These are phyloP conservation scores for Apiospora marii DNA, from an alignment of 2,329 filamentous ascomycete genomes.

Conservation along the genomic window DNA sequence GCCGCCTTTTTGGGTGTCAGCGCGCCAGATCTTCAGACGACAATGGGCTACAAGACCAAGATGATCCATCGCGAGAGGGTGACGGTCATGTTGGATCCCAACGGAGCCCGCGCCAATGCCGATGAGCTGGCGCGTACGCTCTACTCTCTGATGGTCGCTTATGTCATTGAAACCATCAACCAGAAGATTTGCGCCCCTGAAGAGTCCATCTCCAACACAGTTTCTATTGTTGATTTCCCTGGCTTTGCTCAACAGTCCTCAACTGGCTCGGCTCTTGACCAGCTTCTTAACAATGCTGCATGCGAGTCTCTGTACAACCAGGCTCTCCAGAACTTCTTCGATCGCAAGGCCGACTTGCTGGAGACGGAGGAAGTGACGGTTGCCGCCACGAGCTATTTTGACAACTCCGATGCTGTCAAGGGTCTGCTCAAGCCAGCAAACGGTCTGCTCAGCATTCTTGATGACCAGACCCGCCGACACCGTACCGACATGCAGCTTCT, in stretches of 20 bases:
- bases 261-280: conserved; percentile 86
- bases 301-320: conserved; percentile 93
- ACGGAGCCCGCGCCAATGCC: conserved; percentile 87
- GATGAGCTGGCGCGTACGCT: conserved; percentile 93
- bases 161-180: conserved; percentile 92
- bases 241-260: conserved; percentile 87
- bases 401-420: conserved; percentile 94
- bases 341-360: conserved; percentile 89
- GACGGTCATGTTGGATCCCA: conserved; percentile 97
- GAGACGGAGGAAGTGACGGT: conserved; percentile 94
- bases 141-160: conserved; percentile 92
- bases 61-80: conserved; percentile 95
- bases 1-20: conserved; percentile 94
- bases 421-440: conserved; percentile 92
- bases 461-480: conserved; percentile 92
- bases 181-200: conserved; percentile 87
- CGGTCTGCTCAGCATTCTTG: conserved; percentile 89
- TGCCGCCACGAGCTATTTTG: conserved; percentile 93
- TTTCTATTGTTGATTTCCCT: conserved; percentile 95
- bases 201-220: conserved; percentile 88
- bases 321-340: conserved; percentile 94
- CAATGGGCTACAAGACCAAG: conserved; percentile 94
- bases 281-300: conserved; percentile 93
- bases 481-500: conserved; percentile 89
- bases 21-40: conserved; percentile 82